Conservation (phyloP, 2,329 filamentous ascomycete genomes). For the Exophiala mesophila region DNA sequence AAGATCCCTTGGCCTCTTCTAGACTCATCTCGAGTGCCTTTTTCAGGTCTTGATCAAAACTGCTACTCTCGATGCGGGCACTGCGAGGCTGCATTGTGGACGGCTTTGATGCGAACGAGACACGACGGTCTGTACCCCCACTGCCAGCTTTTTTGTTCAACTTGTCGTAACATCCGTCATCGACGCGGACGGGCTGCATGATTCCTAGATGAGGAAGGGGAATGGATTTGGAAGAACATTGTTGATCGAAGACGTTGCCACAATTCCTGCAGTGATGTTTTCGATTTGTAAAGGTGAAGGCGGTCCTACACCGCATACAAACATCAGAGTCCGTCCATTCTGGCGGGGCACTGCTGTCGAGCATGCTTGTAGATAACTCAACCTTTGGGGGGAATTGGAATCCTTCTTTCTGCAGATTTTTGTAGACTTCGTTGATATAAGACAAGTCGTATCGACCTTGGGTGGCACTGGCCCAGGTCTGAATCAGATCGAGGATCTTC, state of each 20-base stretch:
- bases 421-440: slow-evolving; percentile 88
- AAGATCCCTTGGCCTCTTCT: slow-evolving; percentile 77
- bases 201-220: slow-evolving; percentile 92
- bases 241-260: slow-evolving; percentile 92
- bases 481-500: slow-evolving; percentile 90
- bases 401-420: slow-evolving; percentile 73
- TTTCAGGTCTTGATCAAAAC: slow-evolving; percentile 92
- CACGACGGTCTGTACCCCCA: slow-evolving; percentile 18
- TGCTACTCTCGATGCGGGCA: slow-evolving; percentile 73
- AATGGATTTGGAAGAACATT: slow-evolving; percentile 84
- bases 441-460: slow-evolving; percentile 75
- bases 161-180: slow-evolving; percentile 91
- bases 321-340: slow-evolving; percentile 98
- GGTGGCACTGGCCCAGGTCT: slow-evolving; percentile 86
- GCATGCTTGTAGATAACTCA: slow-evolving; percentile 90
- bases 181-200: slow-evolving; percentile 81
- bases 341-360: slow-evolving; percentile 91
- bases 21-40: slow-evolving; percentile 93
- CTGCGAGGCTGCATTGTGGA: slow-evolving; percentile 85
- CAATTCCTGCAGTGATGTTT: slow-evolving; percentile 99
- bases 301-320: slow-evolving; percentile 92
- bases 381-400: slow-evolving; percentile 84
- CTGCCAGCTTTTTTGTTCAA: slow-evolving; percentile 63
- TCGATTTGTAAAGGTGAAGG: slow-evolving; percentile 95
- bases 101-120: slow-evolving; percentile 52